These are phyloP conservation scores for Diaporthe sp. DNA, from an alignment of 2,329 filamentous ascomycete species.

Conservation along the genomic window DNA sequence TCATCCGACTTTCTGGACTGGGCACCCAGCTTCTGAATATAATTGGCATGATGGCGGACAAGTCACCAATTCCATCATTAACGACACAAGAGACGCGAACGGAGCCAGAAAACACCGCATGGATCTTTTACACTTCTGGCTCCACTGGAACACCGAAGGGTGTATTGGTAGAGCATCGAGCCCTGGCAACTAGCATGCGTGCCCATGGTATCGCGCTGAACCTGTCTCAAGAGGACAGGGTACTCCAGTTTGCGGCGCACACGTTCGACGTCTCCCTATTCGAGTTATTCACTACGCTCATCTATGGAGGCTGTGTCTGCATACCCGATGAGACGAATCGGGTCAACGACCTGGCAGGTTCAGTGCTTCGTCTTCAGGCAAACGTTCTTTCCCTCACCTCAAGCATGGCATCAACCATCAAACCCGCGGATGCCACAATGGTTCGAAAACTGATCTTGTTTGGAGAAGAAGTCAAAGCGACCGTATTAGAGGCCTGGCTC, in stretches of 20 bases:
- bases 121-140: slow-evolving; percentile 78
- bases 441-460: slow-evolving; percentile 29
- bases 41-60: background rate
- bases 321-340: slow-evolving; percentile 44
- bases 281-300: slow-evolving; percentile 66
- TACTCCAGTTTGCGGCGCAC: slow-evolving; percentile 63
- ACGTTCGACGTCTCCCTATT: slow-evolving; percentile 68
- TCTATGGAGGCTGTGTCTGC: slow-evolving; percentile 18
- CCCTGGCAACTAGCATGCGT: slow-evolving; percentile 57
- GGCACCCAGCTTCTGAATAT: background rate
- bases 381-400: slow-evolving; percentile 44
- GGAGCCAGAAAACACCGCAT: slow-evolving; percentile 24
- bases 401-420: slow-evolving; percentile 41
- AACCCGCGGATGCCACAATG: slow-evolving; percentile 35
- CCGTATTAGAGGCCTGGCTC: slow-evolving; percentile 14
- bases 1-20: background rate
- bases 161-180: slow-evolving; percentile 64
- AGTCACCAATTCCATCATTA: background rate
- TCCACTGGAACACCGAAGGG: slow-evolving; percentile 82
- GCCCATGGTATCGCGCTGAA: background rate
- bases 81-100: slow-evolving; percentile 27
- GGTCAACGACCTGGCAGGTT: slow-evolving; percentile 50
- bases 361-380: slow-evolving; percentile 33
- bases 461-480: background rate
- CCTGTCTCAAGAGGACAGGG: background rate